phyloP scores from a whole-genome alignment of 805 yeast species.

The Myxozyma geophila region DNA sequence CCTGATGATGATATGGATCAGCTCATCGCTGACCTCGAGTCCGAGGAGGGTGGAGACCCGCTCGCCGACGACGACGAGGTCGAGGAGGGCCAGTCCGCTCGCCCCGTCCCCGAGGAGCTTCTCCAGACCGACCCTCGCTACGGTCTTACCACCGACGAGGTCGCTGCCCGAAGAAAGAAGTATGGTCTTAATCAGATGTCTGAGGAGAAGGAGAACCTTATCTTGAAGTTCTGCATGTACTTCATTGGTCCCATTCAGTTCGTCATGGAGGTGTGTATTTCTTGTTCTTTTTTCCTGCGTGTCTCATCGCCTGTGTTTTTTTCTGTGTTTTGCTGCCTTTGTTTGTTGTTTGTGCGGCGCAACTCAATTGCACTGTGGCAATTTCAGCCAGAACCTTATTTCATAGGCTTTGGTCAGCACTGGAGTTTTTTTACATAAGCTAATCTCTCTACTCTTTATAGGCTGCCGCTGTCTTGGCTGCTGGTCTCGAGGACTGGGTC shows the following conservation, averaged over 20 bases:
- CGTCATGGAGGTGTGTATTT: slow-evolving; percentile 71
- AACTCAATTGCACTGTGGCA: not conserved
- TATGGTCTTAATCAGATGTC: slow-evolving; percentile 89
- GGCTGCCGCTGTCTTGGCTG: slow-evolving; percentile 92
- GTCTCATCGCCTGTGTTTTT: not conserved
- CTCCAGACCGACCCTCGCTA: slow-evolving; percentile 77
- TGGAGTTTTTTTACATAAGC: not conserved
- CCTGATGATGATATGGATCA: slow-evolving; percentile 70
- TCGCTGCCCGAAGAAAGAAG: slow-evolving; percentile 81
- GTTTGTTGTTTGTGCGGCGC: not conserved
- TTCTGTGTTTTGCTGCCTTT: not conserved
- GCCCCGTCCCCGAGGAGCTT: slow-evolving; percentile 84
- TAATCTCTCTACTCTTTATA: slow-evolving; percentile 25
- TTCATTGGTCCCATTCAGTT: slow-evolving; percentile 95
- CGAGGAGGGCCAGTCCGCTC: slow-evolving; percentile 61
- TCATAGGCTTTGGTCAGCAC: too few relatives aligned
- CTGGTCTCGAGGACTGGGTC: slow-evolving; percentile 97
- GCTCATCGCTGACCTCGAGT: slow-evolving; percentile 69
- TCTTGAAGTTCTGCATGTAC: slow-evolving; percentile 81
- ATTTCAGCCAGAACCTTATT: not conserved
- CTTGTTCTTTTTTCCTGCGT: not conserved
- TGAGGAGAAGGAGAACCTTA: slow-evolving; percentile 80
- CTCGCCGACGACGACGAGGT: slow-evolving; percentile 49
- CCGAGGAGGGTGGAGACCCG: slow-evolving; percentile 54
- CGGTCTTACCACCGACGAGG: slow-evolving; percentile 83